These are phyloP conservation scores for Herpetomonas samuelpessoai DNA, from an alignment of 208 protist species.

Conservation along the genomic window DNA sequence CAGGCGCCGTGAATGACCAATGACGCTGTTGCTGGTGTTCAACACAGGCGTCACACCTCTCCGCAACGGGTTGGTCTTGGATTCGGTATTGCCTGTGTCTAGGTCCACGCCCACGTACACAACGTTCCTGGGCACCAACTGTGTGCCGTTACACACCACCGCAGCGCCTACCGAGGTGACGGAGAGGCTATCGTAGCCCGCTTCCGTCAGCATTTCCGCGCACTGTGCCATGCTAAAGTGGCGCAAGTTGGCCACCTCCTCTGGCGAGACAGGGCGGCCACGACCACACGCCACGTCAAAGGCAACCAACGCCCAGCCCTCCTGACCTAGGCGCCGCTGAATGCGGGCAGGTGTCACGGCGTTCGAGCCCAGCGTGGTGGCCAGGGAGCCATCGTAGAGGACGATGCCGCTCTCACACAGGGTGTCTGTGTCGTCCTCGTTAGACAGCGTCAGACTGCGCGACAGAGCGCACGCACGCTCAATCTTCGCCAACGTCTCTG, in stretches of 20 bases:
- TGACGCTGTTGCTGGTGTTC: neutral
- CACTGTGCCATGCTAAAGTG: slow-evolving; percentile 61
- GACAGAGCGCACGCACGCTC: slow-evolving; percentile 23
- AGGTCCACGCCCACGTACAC: slow-evolving; percentile 20
- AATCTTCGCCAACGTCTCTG: slow-evolving; percentile 35
- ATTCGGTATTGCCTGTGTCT: neutral
- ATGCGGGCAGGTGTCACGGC: slow-evolving; percentile 16
- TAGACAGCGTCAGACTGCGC: slow-evolving; percentile 15
- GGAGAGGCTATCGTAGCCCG: slow-evolving; percentile 55
- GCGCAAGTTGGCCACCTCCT: slow-evolving; percentile 47
- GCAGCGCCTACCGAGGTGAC: slow-evolving; percentile 40
- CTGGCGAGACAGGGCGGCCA: slow-evolving; percentile 35
- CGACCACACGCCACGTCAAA: slow-evolving; percentile 51
- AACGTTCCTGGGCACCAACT: slow-evolving; percentile 48
- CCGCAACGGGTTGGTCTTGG: neutral
- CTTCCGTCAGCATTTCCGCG: slow-evolving; percentile 56
- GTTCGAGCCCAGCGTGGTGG: slow-evolving; percentile 14
- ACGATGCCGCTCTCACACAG: slow-evolving; percentile 55
- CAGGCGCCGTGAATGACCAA: neutral
- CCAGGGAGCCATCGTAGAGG: slow-evolving; percentile 47
- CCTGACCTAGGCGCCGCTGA: neutral
- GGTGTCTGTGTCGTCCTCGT: slow-evolving; percentile 37
- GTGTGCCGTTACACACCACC: slow-evolving; percentile 45
- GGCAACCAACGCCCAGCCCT: slow-evolving; percentile 52
- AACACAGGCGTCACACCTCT: neutral